Percentiles rank a stretch among this genome's conserved stretches.
phyloP scores from a whole-genome alignment of 345 rosid species.

The Heritiera littoralis region DNA sequence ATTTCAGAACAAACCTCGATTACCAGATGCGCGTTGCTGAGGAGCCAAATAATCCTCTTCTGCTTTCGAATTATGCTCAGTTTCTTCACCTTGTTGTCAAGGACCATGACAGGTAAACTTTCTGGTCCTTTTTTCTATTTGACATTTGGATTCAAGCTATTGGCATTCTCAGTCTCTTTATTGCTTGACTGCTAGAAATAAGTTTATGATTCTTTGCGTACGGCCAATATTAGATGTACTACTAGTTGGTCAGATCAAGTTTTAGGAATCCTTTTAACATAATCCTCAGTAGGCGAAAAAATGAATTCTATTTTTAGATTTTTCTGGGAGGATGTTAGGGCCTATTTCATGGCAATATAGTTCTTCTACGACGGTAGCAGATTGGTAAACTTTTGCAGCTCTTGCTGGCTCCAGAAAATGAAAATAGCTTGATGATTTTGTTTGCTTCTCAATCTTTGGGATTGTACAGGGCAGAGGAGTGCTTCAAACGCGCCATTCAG shows the following conservation, averaged over 20 bases:
- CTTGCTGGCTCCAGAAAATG: not conserved
- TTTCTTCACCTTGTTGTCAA: conserved; percentile 56
- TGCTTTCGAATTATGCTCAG: conserved; percentile 71
- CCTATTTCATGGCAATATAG: not conserved
- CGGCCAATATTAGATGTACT: not conserved
- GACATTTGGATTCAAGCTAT: not conserved
- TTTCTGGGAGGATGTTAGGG: not conserved
- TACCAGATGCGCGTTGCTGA: conserved; percentile 57
- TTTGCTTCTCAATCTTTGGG: not conserved
- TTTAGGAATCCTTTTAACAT: too few species aligned
- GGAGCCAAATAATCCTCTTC: conserved; percentile 62
- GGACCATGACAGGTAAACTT: conserved; percentile 61
- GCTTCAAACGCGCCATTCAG: conserved; percentile 59
- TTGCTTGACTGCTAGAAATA: not conserved
- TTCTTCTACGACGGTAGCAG: not conserved
- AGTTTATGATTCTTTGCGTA: not conserved
- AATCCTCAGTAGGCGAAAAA: too few species aligned
- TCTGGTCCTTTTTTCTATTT: too few species aligned
- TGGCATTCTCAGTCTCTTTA: not conserved
- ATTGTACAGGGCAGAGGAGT: conserved; percentile 62
- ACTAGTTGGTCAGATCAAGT: not conserved
- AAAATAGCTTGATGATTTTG: not conserved
- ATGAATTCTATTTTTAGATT: not conserved
- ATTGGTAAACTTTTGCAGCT: not conserved
- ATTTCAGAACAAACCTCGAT: conserved; percentile 50